These are phyloP conservation scores for Sclerotinia nivalis DNA, from an alignment of 2,329 filamentous ascomycete species.

Conservation along the genomic window DNA sequence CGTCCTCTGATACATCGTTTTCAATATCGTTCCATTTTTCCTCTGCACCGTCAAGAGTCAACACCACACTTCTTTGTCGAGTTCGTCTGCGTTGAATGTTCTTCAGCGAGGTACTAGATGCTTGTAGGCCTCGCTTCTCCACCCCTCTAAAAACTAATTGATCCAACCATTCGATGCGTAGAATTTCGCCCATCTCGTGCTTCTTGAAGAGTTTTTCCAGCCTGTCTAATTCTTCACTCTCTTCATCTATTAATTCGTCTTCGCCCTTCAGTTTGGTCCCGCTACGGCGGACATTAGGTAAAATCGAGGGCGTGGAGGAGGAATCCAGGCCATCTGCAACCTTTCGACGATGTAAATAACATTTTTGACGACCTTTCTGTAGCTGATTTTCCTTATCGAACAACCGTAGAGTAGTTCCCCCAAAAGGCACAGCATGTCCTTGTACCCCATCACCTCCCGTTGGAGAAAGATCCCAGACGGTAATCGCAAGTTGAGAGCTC, in stretches of 20 bases:
- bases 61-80: slow-evolving; percentile 37
- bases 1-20: slow-evolving; percentile 42
- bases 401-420: slow-evolving; percentile 86
- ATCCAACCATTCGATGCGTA: slow-evolving; percentile 91
- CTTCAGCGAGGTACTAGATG: slow-evolving; percentile 64
- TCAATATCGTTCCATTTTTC: slow-evolving; percentile 44
- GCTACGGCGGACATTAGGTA: slow-evolving; percentile 55
- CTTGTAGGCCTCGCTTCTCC: slow-evolving; percentile 71
- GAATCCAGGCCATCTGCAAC: slow-evolving; percentile 82
- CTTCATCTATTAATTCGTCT: slow-evolving; percentile 59
- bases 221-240: slow-evolving; percentile 82
- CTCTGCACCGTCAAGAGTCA: slow-evolving; percentile 39
- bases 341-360: slow-evolving; percentile 77
- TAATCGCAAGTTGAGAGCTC: slow-evolving; percentile 84
- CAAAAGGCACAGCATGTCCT: slow-evolving; percentile 84
- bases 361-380: slow-evolving; percentile 90
- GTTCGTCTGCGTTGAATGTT: slow-evolving; percentile 53
- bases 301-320: slow-evolving; percentile 73
- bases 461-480: slow-evolving; percentile 91
- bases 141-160: slow-evolving; percentile 89
- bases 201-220: slow-evolving; percentile 92
- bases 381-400: slow-evolving; percentile 92
- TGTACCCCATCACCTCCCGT: slow-evolving; percentile 68
- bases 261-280: slow-evolving; percentile 50
- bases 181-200: slow-evolving; percentile 96